Percentiles rank a stretch among this genome's conserved stretches.
These are phyloP conservation scores for Ophiostoma himal-ulmi DNA, from an alignment of 2,329 filamentous ascomycete species.

Conservation along the genomic window DNA sequence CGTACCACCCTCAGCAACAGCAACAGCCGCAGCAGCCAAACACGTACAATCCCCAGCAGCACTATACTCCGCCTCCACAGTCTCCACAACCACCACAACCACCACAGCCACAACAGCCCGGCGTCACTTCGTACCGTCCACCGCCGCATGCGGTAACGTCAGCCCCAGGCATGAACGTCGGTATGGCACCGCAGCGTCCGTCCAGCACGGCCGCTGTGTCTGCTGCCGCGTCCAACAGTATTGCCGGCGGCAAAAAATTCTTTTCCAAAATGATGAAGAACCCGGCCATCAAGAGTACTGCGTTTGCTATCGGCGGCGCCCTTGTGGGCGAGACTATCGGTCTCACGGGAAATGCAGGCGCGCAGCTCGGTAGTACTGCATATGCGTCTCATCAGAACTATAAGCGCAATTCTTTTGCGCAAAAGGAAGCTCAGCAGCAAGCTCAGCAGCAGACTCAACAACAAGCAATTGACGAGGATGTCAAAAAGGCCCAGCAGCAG, in stretches of 20 bases:
- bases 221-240: not conserved
- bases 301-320: constrained; percentile 22
- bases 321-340: constrained; percentile 21
- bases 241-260: not conserved
- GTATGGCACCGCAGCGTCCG: not conserved
- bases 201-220: not conserved
- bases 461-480: constrained; percentile 1
- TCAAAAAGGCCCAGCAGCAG: constrained; percentile 16
- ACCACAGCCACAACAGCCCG: not conserved
- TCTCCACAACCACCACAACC: not conserved
- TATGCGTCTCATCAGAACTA: constrained; percentile 18
- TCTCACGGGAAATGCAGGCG: constrained; percentile 19
- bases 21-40: no score
- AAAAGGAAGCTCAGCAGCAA: constrained; percentile 8
- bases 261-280: constrained; percentile 26
- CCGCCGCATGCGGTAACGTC: not conserved
- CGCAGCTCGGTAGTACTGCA: constrained; percentile 15
- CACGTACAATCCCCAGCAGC: not conserved
- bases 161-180: not conserved
- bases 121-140: not conserved
- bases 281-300: constrained; percentile 24
- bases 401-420: constrained; percentile 15
- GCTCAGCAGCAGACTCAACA: constrained; percentile 2
- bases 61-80: not conserved
- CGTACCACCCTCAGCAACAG: not conserved